Evolutionary conservation across 106 monocot species (phyloP).

Genomic region (Vanilla planifolia): DNA sequence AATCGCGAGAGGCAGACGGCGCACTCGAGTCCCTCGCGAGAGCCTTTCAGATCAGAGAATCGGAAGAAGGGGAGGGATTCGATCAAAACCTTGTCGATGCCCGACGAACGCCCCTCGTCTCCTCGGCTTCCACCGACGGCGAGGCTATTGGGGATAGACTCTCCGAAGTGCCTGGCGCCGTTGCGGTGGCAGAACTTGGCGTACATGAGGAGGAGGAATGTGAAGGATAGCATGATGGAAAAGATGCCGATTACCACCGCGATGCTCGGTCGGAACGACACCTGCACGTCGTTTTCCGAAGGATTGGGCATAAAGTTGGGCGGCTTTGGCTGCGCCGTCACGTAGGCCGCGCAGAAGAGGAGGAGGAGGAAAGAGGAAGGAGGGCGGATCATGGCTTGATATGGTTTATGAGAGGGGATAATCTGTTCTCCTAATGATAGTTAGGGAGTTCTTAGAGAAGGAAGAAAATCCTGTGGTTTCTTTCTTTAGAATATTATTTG

Average conservation of each 20-base stretch:
- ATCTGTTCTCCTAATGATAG: not conserved
- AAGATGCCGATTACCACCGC: slow-evolving; percentile 65
- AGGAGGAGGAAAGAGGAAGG: not conserved
- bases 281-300: not conserved
- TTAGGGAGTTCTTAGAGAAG: too few species aligned
- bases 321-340: not conserved
- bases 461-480: too few species aligned
- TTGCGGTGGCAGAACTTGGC: slow-evolving; percentile 51
- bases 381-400: not conserved
- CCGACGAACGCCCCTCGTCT: slow-evolving; percentile 17
- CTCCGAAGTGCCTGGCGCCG: slow-evolving; percentile 1
- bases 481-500: too few species aligned
- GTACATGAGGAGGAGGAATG: slow-evolving; percentile 61
- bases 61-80: slow-evolving; percentile 88
- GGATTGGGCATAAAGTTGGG: not conserved
- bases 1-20: slow-evolving; percentile 62
- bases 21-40: slow-evolving; percentile 66
- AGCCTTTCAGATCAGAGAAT: slow-evolving; percentile 46
- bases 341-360: not conserved
- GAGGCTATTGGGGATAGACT: not conserved
- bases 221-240: slow-evolving; percentile 55
- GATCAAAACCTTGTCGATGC: slow-evolving; percentile 51
- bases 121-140: not conserved
- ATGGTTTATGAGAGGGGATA: not conserved
- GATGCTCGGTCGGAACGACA: slow-evolving; percentile 32